These are phyloP conservation scores for Wickerhamia fluorescens DNA, from an alignment of 805 yeast species.

Conservation along the genomic window DNA sequence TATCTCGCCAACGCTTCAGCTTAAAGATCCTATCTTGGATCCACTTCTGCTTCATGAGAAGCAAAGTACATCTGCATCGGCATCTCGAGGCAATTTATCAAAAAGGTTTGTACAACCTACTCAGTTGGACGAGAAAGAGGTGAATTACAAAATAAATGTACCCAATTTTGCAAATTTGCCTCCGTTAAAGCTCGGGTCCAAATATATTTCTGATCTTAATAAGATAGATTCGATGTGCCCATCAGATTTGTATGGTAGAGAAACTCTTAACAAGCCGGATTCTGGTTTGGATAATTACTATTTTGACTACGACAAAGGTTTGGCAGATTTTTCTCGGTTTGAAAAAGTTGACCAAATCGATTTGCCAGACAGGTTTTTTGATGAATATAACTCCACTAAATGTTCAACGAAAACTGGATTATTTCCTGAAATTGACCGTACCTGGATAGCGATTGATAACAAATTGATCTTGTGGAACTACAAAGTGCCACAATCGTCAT, in stretches of 20 bases:
- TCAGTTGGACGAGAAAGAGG: constrained; percentile 30
- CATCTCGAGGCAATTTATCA: no score
- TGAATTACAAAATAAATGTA: constrained; percentile 36
- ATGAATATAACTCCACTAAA: constrained; percentile 62
- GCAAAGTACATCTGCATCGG: constrained; percentile 11
- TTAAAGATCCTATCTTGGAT: constrained; percentile 16
- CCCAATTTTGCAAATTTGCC: constrained; percentile 46
- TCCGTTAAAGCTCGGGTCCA: constrained; percentile 54
- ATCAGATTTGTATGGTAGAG: constrained; percentile 47
- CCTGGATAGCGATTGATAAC: constrained; percentile 83
- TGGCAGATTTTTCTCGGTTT: constrained; percentile 63
- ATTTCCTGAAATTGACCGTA: constrained; percentile 69
- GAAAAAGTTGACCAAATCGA: constrained; percentile 60
- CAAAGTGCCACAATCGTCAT: constrained; percentile 44
- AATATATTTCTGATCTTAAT: constrained; percentile 53
- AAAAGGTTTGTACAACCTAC: constrained; percentile 30
- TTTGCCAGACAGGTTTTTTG: constrained; percentile 76
- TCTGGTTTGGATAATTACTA: constrained; percentile 58
- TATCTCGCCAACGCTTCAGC: constrained; percentile 26
- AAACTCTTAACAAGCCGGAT: constrained; percentile 43
- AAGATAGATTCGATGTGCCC: constrained; percentile 53
- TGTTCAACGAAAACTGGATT: constrained; percentile 73
- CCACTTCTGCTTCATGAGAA: constrained; percentile 16
- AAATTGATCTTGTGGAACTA: constrained; percentile 83
- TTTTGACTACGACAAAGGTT: constrained; percentile 38